Evolutionary conservation across 768 basidiomycete genomes (phyloP).

Genomic region (Pulveroboletus frians): DNA sequence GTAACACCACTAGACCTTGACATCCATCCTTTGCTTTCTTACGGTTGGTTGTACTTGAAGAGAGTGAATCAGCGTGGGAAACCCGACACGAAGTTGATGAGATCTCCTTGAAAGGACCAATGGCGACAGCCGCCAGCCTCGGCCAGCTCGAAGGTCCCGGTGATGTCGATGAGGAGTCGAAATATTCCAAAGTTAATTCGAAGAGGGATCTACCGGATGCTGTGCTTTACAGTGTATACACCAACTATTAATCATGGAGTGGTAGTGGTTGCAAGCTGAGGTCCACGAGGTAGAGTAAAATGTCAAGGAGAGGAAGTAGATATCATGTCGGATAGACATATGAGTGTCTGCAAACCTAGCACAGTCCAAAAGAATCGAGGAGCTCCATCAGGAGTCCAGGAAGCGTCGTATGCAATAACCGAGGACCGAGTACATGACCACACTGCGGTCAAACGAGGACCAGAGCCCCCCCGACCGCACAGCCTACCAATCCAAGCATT

Average conservation of each 20-base stretch:
- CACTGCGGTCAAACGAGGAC: conserved; percentile 36
- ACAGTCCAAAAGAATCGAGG: conserved; percentile 16
- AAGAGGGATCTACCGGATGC: conserved; percentile 14
- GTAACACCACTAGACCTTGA: conserved; percentile 29
- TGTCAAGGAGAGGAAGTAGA: conserved; percentile 25
- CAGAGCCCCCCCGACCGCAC: conserved; percentile 47
- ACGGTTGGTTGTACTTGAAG: conserved; percentile 24
- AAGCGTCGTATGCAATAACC: conserved; percentile 8
- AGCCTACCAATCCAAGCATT: conserved; percentile 40
- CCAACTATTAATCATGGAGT: conserved; percentile 17
- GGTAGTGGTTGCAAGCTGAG: conserved; percentile 11
- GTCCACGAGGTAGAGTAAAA: conserved; percentile 24
- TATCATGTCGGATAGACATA: conserved; percentile 18
- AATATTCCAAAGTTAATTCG: not conserved
- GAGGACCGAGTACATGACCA: conserved; percentile 1
- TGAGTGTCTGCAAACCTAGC: conserved; percentile 15
- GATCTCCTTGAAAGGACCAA: not conserved
- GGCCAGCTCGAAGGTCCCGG: not conserved
- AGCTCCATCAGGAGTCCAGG: conserved; percentile 10
- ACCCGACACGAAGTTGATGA: not conserved
- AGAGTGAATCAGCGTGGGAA: not conserved
- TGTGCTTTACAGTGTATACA: conserved; percentile 21
- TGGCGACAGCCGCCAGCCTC: not conserved
- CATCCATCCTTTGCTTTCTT: conserved; percentile 43
- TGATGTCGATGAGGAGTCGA: not conserved